A percentile compares a stretch with the other conserved stretches of the same genome.
These are phyloP conservation scores for Knoxia roxburghii DNA, from an alignment of 257 asterid species.

Conservation along the genomic window DNA sequence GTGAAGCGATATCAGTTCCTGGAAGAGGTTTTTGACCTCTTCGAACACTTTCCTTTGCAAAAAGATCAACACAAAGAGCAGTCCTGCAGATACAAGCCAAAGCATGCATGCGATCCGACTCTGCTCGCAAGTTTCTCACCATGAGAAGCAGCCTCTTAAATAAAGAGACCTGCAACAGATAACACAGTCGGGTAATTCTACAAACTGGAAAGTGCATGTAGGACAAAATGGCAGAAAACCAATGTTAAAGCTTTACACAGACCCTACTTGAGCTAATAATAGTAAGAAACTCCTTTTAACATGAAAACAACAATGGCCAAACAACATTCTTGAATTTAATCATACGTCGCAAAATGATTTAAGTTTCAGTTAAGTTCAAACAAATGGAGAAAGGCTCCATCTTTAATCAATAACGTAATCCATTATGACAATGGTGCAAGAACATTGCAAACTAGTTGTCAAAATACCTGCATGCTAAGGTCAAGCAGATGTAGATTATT, in stretches of 20 bases:
- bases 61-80: conserved; percentile 90
- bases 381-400: not conserved
- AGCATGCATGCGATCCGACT: conserved; percentile 93
- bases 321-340: not conserved
- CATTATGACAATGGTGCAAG: too few relatives aligned
- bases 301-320: not conserved
- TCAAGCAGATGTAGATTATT: conserved; percentile 85
- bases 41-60: conserved; percentile 81
- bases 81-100: conserved; percentile 91
- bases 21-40: conserved; percentile 86
- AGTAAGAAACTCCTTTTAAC: not conserved
- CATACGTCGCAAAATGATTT: not conserved
- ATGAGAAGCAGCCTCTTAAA: conserved; percentile 84
- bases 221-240: not conserved
- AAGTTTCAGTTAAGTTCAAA: not conserved
- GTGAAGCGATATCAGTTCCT: conserved; percentile 83
- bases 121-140: conserved; percentile 93
- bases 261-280: not conserved
- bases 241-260: too few relatives aligned
- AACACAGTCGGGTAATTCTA: not conserved
- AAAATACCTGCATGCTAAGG: conserved; percentile 82
- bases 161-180: conserved; percentile 58
- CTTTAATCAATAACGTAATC: too few relatives aligned
- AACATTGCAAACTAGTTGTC: not conserved
- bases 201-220: not conserved